Evolutionary conservation across 2,329 filamentous ascomycete species (phyloP), one percentile per base, ranked within the genome.

Genomic region (Lecanosticta acicola): DNA sequence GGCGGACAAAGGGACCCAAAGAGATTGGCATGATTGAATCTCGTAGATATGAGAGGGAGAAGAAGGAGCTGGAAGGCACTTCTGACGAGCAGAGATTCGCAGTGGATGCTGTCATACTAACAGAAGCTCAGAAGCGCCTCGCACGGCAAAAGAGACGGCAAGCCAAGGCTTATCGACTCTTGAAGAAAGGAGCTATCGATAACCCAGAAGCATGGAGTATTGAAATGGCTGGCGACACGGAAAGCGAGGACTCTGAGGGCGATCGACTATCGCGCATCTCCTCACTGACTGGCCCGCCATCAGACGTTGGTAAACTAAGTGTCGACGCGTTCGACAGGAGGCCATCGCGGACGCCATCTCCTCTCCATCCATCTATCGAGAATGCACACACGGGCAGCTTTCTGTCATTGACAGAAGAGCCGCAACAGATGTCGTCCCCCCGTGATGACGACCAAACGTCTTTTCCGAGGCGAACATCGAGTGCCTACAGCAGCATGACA

Each of bases 21-120:
- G 85, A 89, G 60, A 85, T 97, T 54, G 87, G 87, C 58, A 74
- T 82, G 24, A 83, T 89, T 59, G 93, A 98, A 65, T 86, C 87
- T 58, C 77, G 81, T 48, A 80, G 90, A 45, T 79, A 93, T 56
- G 85, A 94, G 63, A 80, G 80, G 42, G 85, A 88, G 60, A 78
- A 80, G 63, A 80, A 80, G 42, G 85, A 88, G 60, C 77, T 80
- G 63, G 73, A 63, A 35, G 71, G 70, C 20, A 67, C 69, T 42
- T 65, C 70, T 43, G 66, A 72, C 39, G 67, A 71, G 26, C 64
- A 60, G 32, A 66, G 66, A 11, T 57, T 60, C 16, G 59, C 65
- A 20, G 71, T 75, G 59, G 71, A 75, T 43, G 64, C 69, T 45
- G 66, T 63, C 14, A 69, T 75, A 41, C 58, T 73, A 19, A 55